Evolutionary conservation across 345 rosid genomes (phyloP).

Genomic region (Gossypium raimondii): DNA sequence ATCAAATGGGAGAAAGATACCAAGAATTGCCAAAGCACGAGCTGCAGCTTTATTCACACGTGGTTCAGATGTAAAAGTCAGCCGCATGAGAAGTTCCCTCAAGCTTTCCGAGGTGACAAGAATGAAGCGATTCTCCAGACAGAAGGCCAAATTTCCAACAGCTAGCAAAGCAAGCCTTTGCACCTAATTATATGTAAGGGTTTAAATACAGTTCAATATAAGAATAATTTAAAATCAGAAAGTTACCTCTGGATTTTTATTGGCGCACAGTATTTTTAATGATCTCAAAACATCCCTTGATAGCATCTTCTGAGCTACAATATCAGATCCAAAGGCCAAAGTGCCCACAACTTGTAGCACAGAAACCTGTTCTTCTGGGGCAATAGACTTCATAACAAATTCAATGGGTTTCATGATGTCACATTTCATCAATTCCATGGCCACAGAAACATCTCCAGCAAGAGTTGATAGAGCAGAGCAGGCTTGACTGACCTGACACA

Average conservation of each 20-base stretch:
- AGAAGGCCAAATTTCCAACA: slow-evolving; percentile 94
- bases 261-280: slow-evolving; percentile 72
- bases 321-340: slow-evolving; percentile 83
- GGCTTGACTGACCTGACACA: slow-evolving; percentile 86
- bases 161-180: slow-evolving; percentile 85
- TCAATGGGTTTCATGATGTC: slow-evolving; percentile 95
- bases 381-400: slow-evolving; percentile 64
- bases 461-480: slow-evolving; percentile 90
- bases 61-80: slow-evolving; percentile 74
- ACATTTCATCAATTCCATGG: slow-evolving; percentile 86
- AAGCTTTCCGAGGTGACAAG: slow-evolving; percentile 91
- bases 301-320: slow-evolving; percentile 82
- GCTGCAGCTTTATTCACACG: slow-evolving; percentile 94
- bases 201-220: slow-evolving; percentile 15
- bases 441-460: slow-evolving; percentile 79
- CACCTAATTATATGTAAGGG: slow-evolving; percentile 46
- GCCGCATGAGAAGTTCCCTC: slow-evolving; percentile 76
- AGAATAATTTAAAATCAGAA: slow-evolving; percentile 11
- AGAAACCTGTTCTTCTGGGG: slow-evolving; percentile 74
- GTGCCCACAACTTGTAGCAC: slow-evolving; percentile 83
- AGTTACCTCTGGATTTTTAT: slow-evolving; percentile 79
- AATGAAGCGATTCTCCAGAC: slow-evolving; percentile 80
- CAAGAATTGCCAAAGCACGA: slow-evolving; percentile 97
- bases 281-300: slow-evolving; percentile 79
- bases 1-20: slow-evolving; percentile 36